Conservation (phyloP, 768 basidiomycete genomes). For the Suillus tomentosus region DNA sequence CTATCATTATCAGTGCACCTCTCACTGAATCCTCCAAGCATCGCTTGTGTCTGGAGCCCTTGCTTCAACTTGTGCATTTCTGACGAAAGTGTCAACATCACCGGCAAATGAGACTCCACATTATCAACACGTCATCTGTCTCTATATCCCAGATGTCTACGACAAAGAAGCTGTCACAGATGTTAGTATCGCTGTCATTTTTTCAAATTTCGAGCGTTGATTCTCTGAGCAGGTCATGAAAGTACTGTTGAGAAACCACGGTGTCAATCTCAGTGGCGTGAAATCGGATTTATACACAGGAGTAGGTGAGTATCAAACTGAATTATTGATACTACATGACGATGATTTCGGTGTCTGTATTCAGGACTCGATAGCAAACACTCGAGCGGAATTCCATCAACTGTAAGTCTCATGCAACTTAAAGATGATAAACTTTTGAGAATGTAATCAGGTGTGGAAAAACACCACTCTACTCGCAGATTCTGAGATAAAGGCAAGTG, state of each 20-base stretch:
- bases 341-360: conserved; percentile 4
- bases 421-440: conserved; percentile 6
- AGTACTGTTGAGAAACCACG: conserved; percentile 64
- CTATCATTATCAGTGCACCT: neutral
- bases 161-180: conserved; percentile 60
- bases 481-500: conserved; percentile 60
- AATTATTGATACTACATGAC: neutral
- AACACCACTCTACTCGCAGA: conserved; percentile 58
- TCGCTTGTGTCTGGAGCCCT: conserved; percentile 69
- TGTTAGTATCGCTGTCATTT: conserved; percentile 34
- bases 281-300: conserved; percentile 71
- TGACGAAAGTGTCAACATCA: conserved; percentile 69
- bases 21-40: conserved; percentile 35
- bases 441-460: conserved; percentile 63
- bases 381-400: conserved; percentile 68
- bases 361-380: conserved; percentile 80
- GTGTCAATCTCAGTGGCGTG: conserved; percentile 64
- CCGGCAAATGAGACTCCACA: conserved; percentile 47
- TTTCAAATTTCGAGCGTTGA: conserved; percentile 3
- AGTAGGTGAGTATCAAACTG: conserved; percentile 43
- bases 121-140: conserved; percentile 66
- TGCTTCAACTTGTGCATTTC: conserved; percentile 52
- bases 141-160: conserved; percentile 74
- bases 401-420: conserved; percentile 43
- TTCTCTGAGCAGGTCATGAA: conserved; percentile 55